Base-by-base conservation (phyloP, 2,329 filamentous ascomycete species). In the Exophiala sideris region DNA sequence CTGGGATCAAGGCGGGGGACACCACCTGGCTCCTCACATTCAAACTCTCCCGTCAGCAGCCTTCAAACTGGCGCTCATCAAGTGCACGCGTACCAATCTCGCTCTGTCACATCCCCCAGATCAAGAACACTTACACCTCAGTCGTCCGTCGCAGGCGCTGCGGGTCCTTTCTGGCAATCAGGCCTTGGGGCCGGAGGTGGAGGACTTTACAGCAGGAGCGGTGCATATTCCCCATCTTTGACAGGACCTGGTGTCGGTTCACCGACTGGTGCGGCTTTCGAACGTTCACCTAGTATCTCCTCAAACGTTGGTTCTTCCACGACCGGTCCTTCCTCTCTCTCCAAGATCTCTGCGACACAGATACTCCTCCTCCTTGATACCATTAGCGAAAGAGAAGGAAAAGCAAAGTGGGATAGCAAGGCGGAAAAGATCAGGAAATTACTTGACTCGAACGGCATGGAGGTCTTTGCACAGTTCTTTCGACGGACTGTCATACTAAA, bases 381-480 rank as follows among this genome's bases (percentile, higher is more conserved):
- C 33, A 87, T 97, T 69, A 96, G 94, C 72, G 91, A 96, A 76
- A 92, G 95, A 71, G 91, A 91, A 75, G 91, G 88, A 69, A 84
- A 86, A 68, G 83, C 83, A 67, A 96, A 95, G 88, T 96, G 89
- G 87, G 90, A 95, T 72, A 80, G 86, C 63, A 91, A 96, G 76
- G 86, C 85, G 68, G 89, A 95, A 67, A 91, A 95, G 77, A 87
- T 99, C 67, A 85, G 86, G 72, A 95, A 95, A 83, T 85, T 97
- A 71, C 87, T 97, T 76, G 87, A 96, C 83, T 91, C 92, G 67
- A 87, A 95, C 91, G 91, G 91, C 70, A 99, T 99, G 92, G 95
- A 99, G 80, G 91, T 96, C 70, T 96, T 91, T 72, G 86, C 89
- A 57, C 95, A 91, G 78, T 96, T 94, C 73, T 95, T 99, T 74